These are phyloP conservation scores for Lasiosphaeria ovina DNA, from an alignment of 495 filamentous ascomycete species.

Conservation along the genomic window DNA sequence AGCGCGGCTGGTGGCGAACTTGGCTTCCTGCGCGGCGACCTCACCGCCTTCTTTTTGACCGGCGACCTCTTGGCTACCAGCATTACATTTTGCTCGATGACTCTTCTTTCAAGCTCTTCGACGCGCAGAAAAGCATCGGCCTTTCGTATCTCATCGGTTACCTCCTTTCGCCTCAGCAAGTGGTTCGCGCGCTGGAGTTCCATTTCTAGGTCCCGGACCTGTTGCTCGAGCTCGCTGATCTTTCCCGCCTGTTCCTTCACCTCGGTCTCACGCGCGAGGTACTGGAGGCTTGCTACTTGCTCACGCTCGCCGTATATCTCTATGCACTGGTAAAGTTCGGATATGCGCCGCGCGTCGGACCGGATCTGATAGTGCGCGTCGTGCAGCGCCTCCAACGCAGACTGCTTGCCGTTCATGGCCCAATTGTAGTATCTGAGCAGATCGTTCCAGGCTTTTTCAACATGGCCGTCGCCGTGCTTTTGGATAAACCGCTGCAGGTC, in stretches of 20 bases:
- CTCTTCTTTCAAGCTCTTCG: no score
- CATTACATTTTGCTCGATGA: no score
- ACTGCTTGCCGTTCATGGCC: not conserved
- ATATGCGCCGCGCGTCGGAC: not conserved
- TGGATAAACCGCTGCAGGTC: not conserved
- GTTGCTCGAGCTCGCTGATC: constrained; percentile 6
- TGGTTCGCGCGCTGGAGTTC: constrained; percentile 3
- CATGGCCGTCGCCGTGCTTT: not conserved
- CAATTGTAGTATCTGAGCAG: not conserved
- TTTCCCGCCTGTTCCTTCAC: constrained; percentile 10
- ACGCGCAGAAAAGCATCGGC: no score
- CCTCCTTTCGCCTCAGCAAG: not conserved
- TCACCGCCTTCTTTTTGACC: no score
- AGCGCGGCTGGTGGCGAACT: no score
- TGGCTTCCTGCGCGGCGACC: no score
- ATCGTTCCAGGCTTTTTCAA: not conserved
- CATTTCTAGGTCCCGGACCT: not conserved
- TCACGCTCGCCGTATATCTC: no score
- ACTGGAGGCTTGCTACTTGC: not conserved
- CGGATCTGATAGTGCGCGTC: constrained; percentile 1
- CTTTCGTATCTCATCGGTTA: no score
- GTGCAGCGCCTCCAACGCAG: constrained; percentile 2
- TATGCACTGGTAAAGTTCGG: not conserved
- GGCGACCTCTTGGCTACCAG: no score
- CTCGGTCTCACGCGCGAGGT: not conserved